Conservation (phyloP, 2,329 filamentous ascomycete genomes). For the Paraphoma sp. region DNA sequence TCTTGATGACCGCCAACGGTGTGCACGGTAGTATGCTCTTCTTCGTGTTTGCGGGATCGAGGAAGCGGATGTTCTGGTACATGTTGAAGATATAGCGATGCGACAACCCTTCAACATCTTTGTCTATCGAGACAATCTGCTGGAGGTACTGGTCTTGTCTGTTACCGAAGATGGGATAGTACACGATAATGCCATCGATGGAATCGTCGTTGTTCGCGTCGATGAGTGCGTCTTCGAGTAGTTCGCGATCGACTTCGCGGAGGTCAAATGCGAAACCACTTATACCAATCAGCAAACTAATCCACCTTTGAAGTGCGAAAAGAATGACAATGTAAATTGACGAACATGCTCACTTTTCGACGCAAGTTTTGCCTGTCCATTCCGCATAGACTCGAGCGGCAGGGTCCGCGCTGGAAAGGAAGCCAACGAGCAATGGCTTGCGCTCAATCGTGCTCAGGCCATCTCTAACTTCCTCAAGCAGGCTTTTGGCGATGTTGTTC, state of each 20-base stretch:
- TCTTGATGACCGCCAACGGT: slow-evolving; percentile 94
- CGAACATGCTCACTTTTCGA: slow-evolving; percentile 79
- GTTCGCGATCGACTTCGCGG: slow-evolving; percentile 81
- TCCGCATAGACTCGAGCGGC: slow-evolving; percentile 93
- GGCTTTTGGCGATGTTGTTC: slow-evolving; percentile 81
- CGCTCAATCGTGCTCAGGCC: slow-evolving; percentile 75
- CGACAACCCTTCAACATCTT: slow-evolving; percentile 94
- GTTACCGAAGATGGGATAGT: slow-evolving; percentile 96
- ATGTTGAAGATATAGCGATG: slow-evolving; percentile 98
- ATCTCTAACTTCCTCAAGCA: slow-evolving; percentile 79
- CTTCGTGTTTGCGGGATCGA: slow-evolving; percentile 79
- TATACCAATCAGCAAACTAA: slow-evolving; percentile 6
- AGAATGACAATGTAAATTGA: slow-evolving; percentile 8
- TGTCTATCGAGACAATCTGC: slow-evolving; percentile 86
- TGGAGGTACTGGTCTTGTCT: slow-evolving; percentile 94
- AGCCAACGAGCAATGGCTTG: slow-evolving; percentile 83
- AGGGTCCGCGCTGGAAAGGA: slow-evolving; percentile 90
- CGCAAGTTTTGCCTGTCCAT: slow-evolving; percentile 95
- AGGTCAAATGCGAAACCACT: slow-evolving; percentile 92
- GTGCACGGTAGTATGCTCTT: slow-evolving; percentile 97
- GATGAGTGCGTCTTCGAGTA: slow-evolving; percentile 87
- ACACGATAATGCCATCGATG: slow-evolving; percentile 93
- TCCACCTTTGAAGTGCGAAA: neutral
- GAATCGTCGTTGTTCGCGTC: slow-evolving; percentile 78
- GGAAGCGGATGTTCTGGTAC: slow-evolving; percentile 97